Conservation (phyloP, 2,329 filamentous ascomycete species). For the Grosmannia serpens region DNA sequence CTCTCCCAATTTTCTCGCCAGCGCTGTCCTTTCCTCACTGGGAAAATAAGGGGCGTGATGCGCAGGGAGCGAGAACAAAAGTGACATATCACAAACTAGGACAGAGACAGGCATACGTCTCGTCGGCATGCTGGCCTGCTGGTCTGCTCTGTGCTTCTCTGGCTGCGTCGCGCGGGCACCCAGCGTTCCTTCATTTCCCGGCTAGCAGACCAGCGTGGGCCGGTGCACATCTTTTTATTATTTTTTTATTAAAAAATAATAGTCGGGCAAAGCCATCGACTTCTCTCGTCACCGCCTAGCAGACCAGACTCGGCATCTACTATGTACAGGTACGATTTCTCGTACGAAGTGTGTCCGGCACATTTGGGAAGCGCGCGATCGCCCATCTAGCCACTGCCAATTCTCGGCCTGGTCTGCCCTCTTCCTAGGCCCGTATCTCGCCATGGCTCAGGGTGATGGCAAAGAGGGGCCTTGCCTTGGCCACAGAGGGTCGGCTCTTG, state of each 20-base stretch:
- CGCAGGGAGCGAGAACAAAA: background rate
- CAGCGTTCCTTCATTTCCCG: background rate
- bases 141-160: background rate
- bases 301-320: background rate
- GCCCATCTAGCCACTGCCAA: background rate
- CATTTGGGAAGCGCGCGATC: background rate
- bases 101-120: background rate
- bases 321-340: too few species aligned
- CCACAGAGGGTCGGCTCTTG: background rate
- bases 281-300: background rate
- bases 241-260: background rate
- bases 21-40: background rate
- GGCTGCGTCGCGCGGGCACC: background rate
- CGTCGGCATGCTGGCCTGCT: background rate
- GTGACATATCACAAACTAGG: background rate
- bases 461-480: background rate
- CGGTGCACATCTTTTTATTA: background rate
- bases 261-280: background rate
- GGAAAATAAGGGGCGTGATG: slow-evolving; percentile 1
- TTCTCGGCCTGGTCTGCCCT: background rate
- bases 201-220: background rate
- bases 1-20: background rate
- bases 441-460: background rate
- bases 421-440: background rate
- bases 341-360: background rate